Evolutionary conservation across 2,329 filamentous ascomycete genomes (phyloP).

Genomic region (Scedosporium boydii): DNA sequence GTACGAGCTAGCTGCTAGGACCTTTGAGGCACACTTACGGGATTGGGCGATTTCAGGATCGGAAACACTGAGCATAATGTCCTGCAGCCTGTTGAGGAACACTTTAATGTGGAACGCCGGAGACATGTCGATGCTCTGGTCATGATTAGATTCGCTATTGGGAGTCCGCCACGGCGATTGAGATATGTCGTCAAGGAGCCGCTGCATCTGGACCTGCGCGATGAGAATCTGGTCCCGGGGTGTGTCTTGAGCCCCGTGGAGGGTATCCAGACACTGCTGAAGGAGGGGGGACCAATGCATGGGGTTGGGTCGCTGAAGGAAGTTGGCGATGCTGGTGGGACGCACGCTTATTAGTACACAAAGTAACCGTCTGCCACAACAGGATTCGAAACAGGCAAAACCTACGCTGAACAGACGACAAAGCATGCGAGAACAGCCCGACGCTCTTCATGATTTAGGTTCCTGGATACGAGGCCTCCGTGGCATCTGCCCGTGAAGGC

Average conservation of each 20-base stretch:
- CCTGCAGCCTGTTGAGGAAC: neutral
- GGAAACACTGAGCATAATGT: neutral
- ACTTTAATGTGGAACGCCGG: neutral
- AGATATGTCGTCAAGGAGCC: neutral
- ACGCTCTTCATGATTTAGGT: slow-evolving; percentile 30
- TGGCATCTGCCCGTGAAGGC: slow-evolving; percentile 7
- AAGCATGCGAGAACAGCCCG: slow-evolving; percentile 39
- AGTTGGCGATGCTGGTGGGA: slow-evolving; percentile 22
- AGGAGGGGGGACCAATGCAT: slow-evolving; percentile 50
- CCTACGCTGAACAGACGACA: slow-evolving; percentile 26
- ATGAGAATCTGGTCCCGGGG: slow-evolving; percentile 40
- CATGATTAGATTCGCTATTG: slow-evolving; percentile 9
- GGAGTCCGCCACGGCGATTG: neutral
- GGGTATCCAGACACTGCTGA: slow-evolving; percentile 42
- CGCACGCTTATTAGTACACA: slow-evolving; percentile 12
- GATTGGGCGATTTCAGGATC: neutral
- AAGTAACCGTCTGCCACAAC: too few species aligned
- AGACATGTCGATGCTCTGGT: slow-evolving; percentile 15
- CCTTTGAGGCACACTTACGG: neutral
- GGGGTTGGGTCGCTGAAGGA: slow-evolving; percentile 36
- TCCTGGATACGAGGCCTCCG: neutral
- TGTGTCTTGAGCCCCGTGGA: slow-evolving; percentile 35
- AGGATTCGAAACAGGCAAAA: slow-evolving; percentile 5
- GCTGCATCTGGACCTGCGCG: slow-evolving; percentile 20
- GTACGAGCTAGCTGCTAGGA: neutral